phyloP scores from a whole-genome alignment of 2,329 filamentous ascomycete species.

The Penicillium sp. region DNA sequence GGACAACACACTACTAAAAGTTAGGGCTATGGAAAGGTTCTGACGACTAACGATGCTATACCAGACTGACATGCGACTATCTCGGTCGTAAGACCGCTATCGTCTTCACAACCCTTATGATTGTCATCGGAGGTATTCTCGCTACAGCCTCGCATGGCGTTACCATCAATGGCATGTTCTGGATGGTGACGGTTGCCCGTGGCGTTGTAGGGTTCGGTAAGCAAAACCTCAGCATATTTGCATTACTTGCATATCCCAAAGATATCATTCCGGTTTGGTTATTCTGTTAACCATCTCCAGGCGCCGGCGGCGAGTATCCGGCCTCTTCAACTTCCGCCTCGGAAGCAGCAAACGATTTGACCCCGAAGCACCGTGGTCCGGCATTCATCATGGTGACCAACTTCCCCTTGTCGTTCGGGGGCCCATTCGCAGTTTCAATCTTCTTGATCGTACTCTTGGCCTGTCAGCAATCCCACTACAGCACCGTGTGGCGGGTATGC shows the following conservation, averaged over 20 bases:
- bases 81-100: conserved; percentile 50
- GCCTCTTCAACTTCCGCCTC: conserved; percentile 49
- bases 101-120: conserved; percentile 47
- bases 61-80: conserved; percentile 45
- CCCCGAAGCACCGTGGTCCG: conserved; percentile 40
- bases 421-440: conserved; percentile 46
- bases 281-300: conserved; percentile 9
- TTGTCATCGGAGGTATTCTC: conserved; percentile 50
- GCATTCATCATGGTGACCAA: conserved; percentile 53
- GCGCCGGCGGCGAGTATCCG: conserved; percentile 50
- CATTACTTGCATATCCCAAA: not conserved
- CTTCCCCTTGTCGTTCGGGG: conserved; percentile 43
- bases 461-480: conserved; percentile 37
- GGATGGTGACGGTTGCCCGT: conserved; percentile 54
- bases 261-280: no score
- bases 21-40: not conserved
- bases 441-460: conserved; percentile 50
- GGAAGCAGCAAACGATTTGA: conserved; percentile 52
- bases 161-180: conserved; percentile 53
- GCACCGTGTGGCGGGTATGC: conserved; percentile 51
- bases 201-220: conserved; percentile 50
- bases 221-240: not conserved
- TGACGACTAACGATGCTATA: not conserved
- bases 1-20: not conserved
- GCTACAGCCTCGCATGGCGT: conserved; percentile 48